Base-by-base conservation (phyloP, 139 green algal genomes). In the Ostreobium quekettii region DNA sequence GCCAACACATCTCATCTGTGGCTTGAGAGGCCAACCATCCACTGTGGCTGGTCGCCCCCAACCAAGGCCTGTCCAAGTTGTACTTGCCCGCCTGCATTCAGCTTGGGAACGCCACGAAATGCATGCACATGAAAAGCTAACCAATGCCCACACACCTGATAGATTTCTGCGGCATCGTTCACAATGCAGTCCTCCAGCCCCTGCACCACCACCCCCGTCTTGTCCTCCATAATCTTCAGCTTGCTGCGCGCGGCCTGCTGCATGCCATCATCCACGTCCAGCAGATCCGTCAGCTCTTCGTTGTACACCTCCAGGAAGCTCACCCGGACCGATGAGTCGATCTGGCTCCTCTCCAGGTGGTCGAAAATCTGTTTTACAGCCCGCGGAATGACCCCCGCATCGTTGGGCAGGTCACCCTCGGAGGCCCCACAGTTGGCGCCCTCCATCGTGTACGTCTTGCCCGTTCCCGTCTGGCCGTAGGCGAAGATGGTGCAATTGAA, bases 221-320 rank as follows among this genome's bases (percentile, higher is more conserved):
- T 79, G 77, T 92, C 87, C 77, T 93, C 87, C 73, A 93, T 77
- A 60, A 95, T 80, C 35, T 84, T 73, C 70, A 94, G 72, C 73
- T 80, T 64, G 67, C 75, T 81, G 74, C 35, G 66, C 32, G 79
- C 75, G 31, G n/a, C n/a, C n/a, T n/a, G n/a, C n/a, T 84, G 67
- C 59, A 76, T 77, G 36, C 73, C 68, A 28, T 79, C 70, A 28
- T 74, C 80, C 35, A 82, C 57, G 1, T 77, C 83, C 72, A 99
- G 80, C 66, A 99, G 75, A 72, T 99, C 94, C 2, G 91, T 98
- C 24, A 97, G 86, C 80, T 99, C 93, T 77, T 99, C 94, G 76
- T 99, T 98, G 87, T 99, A 99, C 46, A 99, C 83, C 88, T 99
- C 94, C 70, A 99, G 72, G 76, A 95, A 99, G 36, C 72, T 87